Conservation (phyloP, 495 filamentous ascomycete species). For the Rusavskia elegans region DNA sequence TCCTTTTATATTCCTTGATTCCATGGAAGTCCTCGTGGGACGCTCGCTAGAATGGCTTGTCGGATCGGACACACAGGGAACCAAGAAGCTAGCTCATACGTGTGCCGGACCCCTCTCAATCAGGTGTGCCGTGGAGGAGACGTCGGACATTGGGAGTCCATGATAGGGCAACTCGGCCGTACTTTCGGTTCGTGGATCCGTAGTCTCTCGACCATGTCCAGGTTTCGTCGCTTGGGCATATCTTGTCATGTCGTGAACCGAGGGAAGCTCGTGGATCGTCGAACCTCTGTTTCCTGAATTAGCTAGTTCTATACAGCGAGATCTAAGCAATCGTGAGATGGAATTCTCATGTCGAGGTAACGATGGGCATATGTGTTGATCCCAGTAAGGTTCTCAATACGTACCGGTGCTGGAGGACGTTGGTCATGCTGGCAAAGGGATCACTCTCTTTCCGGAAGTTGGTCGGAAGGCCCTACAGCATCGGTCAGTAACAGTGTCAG, state of each 20-base stretch:
- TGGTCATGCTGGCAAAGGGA: conserved; percentile 2
- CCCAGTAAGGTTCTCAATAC: background rate
- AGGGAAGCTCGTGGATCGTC: background rate
- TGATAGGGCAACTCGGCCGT: background rate
- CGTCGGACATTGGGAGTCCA: background rate
- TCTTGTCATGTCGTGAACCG: background rate
- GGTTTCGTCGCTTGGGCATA: background rate
- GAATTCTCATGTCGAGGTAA: no score
- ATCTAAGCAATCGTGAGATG: no score
- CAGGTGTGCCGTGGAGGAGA: background rate
- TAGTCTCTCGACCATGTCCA: no score
- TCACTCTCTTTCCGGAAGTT: conserved; percentile 4
- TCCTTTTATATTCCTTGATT: no score
- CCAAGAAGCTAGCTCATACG: no score
- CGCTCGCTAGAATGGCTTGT: no score
- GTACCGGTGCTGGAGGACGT: conserved; percentile 1
- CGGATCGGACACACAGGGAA: no score
- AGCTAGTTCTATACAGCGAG: no score
- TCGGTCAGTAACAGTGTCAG: background rate
- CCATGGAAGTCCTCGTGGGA: no score
- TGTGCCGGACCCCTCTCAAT: background rate
- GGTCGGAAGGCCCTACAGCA: background rate
- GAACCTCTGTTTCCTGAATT: background rate
- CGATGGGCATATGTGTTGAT: no score
- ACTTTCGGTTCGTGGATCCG: background rate